Evolutionary conservation across 2,329 filamentous ascomycete genomes (phyloP).

Genomic region (Bipolaris zeicola): DNA sequence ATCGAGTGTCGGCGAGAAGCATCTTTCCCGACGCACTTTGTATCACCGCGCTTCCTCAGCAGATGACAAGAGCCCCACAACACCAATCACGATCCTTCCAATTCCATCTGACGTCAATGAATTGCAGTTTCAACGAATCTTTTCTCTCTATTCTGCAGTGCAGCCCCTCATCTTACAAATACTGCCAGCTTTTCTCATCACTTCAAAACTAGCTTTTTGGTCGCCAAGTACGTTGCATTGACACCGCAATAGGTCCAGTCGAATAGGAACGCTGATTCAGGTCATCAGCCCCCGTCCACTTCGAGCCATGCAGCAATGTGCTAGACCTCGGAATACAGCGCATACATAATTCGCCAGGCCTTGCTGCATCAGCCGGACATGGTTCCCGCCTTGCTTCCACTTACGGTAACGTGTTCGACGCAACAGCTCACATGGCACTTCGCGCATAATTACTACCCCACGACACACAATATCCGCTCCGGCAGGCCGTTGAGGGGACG

Average conservation of each 20-base stretch:
- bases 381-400: slow-evolving; percentile 1
- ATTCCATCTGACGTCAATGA: not conserved
- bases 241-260: no score
- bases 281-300: not conserved
- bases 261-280: not conserved
- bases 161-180: no score
- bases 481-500: slow-evolving; percentile 15
- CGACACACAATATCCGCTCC: slow-evolving; percentile 15
- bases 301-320: not conserved
- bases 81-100: not conserved
- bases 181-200: no score
- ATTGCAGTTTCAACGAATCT: no score
- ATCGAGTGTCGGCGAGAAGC: not conserved
- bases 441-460: slow-evolving; percentile 9
- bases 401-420: not conserved
- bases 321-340: not conserved
- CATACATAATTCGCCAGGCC: slow-evolving; percentile 1
- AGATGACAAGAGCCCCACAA: not conserved
- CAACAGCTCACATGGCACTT: slow-evolving; percentile 5
- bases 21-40: no score
- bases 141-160: no score
- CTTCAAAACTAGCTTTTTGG: no score
- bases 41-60: not conserved
- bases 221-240: no score
- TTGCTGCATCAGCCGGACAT: not conserved